Conservation (phyloP, 805 yeast genomes). For the Lachancea nothofagi region DNA sequence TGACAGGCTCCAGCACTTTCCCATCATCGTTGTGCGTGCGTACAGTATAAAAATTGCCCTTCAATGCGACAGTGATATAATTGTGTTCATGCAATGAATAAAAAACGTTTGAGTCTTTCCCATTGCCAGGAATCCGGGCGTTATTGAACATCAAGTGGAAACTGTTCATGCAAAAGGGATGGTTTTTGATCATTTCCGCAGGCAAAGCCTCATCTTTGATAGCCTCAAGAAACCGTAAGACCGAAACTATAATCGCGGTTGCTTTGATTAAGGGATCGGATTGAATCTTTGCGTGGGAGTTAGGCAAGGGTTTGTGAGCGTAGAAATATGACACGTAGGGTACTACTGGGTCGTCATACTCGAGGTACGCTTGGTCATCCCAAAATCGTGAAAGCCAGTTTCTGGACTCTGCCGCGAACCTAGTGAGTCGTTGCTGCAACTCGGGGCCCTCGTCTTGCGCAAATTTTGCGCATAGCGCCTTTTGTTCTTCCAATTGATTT, state of each 20-base stretch:
- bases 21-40: slow-evolving; percentile 47
- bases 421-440: slow-evolving; percentile 60
- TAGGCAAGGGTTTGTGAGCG: slow-evolving; percentile 62
- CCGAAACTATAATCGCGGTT: slow-evolving; percentile 62
- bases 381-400: slow-evolving; percentile 92
- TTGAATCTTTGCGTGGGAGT: slow-evolving; percentile 42
- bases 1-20: slow-evolving; percentile 40
- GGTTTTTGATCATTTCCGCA: slow-evolving; percentile 69
- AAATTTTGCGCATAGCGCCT: slow-evolving; percentile 59
- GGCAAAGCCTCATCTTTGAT: slow-evolving; percentile 69
- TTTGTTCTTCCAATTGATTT: slow-evolving; percentile 47
- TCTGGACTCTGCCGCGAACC: slow-evolving; percentile 51
- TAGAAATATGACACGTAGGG: slow-evolving; percentile 91
- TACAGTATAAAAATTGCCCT: slow-evolving; percentile 78
- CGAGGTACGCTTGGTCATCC: slow-evolving; percentile 90
- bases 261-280: slow-evolving; percentile 67
- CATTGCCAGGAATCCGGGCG: slow-evolving; percentile 69
- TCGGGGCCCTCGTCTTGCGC: slow-evolving; percentile 59
- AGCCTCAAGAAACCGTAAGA: slow-evolving; percentile 58
- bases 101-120: slow-evolving; percentile 54
- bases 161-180: slow-evolving; percentile 93
- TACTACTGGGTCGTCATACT: slow-evolving; percentile 88
- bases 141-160: slow-evolving; percentile 89
- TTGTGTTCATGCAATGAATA: slow-evolving; percentile 47
- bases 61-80: slow-evolving; percentile 65